Percentiles rank a stretch among this genome's conserved stretches.
Conservation (phyloP, 495 filamentous ascomycete genomes). For the Glutinoglossum americanum region DNA sequence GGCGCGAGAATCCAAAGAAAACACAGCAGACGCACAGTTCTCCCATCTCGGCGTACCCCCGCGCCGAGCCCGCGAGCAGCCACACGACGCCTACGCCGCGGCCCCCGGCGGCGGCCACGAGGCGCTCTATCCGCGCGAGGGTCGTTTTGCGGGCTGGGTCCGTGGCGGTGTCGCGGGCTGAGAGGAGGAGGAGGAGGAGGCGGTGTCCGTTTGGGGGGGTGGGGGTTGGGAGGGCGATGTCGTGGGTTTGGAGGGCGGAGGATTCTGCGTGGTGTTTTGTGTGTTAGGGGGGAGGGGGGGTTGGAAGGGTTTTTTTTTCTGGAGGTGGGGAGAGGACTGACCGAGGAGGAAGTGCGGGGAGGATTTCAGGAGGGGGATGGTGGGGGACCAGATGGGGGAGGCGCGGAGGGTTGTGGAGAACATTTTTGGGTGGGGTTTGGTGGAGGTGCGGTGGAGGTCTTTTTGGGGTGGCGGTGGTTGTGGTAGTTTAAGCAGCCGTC, state of each 20-base stretch:
- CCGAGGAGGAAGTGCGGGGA: slow-evolving; percentile 19
- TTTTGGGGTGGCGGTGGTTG: no score
- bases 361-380: slow-evolving; percentile 23
- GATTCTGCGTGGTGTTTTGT: slow-evolving; percentile 18
- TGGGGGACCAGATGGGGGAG: slow-evolving; percentile 26
- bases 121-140: not conserved
- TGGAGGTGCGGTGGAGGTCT: no score
- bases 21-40: no score
- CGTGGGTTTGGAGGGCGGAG: slow-evolving; percentile 26
- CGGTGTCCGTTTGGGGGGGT: slow-evolving; percentile 3
- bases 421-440: slow-evolving; percentile 13
- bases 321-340: slow-evolving; percentile 19
- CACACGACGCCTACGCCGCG: not conserved
- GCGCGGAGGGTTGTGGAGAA: slow-evolving; percentile 35
- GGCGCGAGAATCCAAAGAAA: no score
- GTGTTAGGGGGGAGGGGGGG: not conserved
- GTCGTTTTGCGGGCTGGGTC: not conserved
- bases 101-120: not conserved
- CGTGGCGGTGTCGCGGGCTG: slow-evolving; percentile 3
- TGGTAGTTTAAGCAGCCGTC: no score
- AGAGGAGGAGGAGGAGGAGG: slow-evolving; percentile 32
- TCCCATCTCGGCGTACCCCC: no score
- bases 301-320: not conserved
- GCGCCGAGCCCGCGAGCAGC: no score
- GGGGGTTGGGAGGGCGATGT: slow-evolving; percentile 26